Evolutionary conservation across 2,329 filamentous ascomycete genomes (phyloP).

Genomic region (Fusarium heterosporum): DNA sequence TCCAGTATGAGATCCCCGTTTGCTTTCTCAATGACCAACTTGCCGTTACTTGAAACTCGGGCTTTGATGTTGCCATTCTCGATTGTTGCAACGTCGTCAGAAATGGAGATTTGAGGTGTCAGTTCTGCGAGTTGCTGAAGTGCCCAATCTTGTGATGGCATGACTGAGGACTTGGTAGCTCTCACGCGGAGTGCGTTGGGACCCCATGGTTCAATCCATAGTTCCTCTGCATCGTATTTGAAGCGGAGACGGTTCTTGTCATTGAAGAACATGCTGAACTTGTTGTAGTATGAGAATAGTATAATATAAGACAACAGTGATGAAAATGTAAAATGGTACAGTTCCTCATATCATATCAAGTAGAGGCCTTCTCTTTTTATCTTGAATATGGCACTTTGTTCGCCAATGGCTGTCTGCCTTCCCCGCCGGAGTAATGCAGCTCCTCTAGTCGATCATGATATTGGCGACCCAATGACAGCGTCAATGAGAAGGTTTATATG

Average conservation of each 20-base stretch:
- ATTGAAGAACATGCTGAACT: slow-evolving; percentile 16
- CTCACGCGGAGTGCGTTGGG: slow-evolving; percentile 19
- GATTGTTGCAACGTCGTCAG: slow-evolving; percentile 6
- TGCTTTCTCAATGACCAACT: slow-evolving; percentile 47
- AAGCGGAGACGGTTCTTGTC: slow-evolving; percentile 19
- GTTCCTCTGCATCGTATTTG: slow-evolving; percentile 19
- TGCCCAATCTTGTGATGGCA: slow-evolving; percentile 18
- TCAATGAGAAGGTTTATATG: background rate
- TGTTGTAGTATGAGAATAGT: background rate
- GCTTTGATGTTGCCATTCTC: slow-evolving; percentile 50
- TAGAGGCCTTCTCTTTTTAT: background rate
- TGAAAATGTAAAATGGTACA: background rate
- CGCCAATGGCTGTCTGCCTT: background rate
- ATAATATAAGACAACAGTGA: background rate
- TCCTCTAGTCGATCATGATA: slow-evolving; percentile 16
- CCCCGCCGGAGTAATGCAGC: slow-evolving; percentile 24
- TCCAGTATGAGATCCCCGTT: slow-evolving; percentile 48
- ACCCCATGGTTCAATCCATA: slow-evolving; percentile 25
- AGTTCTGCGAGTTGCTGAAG: slow-evolving; percentile 6
- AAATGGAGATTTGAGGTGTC: slow-evolving; percentile 6
- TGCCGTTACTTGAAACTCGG: slow-evolving; percentile 45
- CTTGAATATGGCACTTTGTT: background rate
- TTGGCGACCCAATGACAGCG: slow-evolving; percentile 13
- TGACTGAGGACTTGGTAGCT: slow-evolving; percentile 3
- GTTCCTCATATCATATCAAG: background rate